Conservation (phyloP, 371 early-diverging fungal species). For the Haplosporangium sp. region DNA sequence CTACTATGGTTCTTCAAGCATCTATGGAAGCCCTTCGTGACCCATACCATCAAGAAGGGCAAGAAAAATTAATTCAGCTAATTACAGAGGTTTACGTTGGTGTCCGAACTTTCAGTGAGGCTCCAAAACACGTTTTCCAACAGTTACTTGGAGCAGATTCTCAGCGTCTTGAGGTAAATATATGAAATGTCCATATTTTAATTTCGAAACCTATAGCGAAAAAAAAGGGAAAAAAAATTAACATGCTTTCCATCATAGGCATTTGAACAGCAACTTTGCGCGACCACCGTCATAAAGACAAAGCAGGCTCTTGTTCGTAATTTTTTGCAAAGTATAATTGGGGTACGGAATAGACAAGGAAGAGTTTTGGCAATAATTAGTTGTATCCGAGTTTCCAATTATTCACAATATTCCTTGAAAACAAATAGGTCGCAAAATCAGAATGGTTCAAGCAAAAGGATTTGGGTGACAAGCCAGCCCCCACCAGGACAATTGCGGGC, state of each 20-base stretch:
- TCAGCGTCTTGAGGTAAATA: conserved; percentile 42
- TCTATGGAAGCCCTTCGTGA: conserved; percentile 64
- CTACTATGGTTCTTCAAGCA: conserved; percentile 50
- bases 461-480: conserved; percentile 18
- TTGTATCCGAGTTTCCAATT: not conserved
- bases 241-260: conserved; percentile 13
- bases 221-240: not conserved
- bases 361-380: not conserved
- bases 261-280: conserved; percentile 39
- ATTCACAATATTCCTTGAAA: not conserved
- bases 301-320: conserved; percentile 56
- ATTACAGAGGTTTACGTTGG: conserved; percentile 62
- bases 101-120: conserved; percentile 49
- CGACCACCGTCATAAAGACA: conserved; percentile 31
- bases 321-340: conserved; percentile 60
- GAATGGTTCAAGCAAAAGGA: conserved; percentile 54
- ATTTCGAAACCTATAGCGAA: not conserved
- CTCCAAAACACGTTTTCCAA: conserved; percentile 56
- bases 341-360: conserved; percentile 38
- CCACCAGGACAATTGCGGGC: conserved; percentile 38
- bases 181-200: not conserved
- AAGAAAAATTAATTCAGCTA: conserved; percentile 57
- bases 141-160: conserved; percentile 53
- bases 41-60: conserved; percentile 63
- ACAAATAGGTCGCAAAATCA: conserved; percentile 46